Evolutionary conservation across 208 protist genomes (phyloP).

Genomic region (Leishmania martiniquensis): DNA sequence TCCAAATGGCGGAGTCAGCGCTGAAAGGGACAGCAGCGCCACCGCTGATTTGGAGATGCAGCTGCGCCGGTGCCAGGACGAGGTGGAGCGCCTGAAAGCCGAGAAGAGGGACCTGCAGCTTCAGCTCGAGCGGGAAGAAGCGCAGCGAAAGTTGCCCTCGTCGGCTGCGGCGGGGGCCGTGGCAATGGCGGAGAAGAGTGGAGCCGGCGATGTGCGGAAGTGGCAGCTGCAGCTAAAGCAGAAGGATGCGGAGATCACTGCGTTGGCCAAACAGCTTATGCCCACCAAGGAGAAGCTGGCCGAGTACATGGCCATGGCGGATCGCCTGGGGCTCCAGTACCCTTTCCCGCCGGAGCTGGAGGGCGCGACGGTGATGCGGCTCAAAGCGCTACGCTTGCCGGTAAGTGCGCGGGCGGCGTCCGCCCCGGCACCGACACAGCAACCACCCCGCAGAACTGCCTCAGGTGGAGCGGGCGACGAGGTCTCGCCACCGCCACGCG

Average conservation of each 20-base stretch:
- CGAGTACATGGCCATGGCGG: constrained; percentile 87
- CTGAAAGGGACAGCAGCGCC: constrained; percentile 4
- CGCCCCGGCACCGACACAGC: constrained; percentile 5
- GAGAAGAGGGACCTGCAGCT: constrained; percentile 37
- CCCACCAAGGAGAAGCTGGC: constrained; percentile 84
- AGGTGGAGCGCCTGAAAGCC: constrained; percentile 42
- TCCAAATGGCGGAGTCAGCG: neutral
- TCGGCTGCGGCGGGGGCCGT: neutral
- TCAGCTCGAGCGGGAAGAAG: constrained; percentile 5
- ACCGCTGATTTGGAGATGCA: constrained; percentile 44
- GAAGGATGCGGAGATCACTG: constrained; percentile 60
- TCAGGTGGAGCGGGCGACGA: neutral
- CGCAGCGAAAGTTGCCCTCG: neutral
- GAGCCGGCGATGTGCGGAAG: constrained; percentile 16
- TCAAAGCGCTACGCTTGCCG: constrained; percentile 54
- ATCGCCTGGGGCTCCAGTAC: constrained; percentile 82
- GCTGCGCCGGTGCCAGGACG: constrained; percentile 38
- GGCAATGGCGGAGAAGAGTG: neutral
- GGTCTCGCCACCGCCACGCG: constrained; percentile 9
- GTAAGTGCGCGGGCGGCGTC: constrained; percentile 21
- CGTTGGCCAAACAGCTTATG: constrained; percentile 69
- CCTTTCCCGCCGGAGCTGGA: constrained; percentile 78
- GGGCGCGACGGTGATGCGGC: constrained; percentile 57
- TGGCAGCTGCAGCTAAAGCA: constrained; percentile 36
- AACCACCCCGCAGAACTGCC: neutral